Evolutionary conservation across 305 asterid genomes (phyloP).

Genomic region (Andrographis paniculata): DNA sequence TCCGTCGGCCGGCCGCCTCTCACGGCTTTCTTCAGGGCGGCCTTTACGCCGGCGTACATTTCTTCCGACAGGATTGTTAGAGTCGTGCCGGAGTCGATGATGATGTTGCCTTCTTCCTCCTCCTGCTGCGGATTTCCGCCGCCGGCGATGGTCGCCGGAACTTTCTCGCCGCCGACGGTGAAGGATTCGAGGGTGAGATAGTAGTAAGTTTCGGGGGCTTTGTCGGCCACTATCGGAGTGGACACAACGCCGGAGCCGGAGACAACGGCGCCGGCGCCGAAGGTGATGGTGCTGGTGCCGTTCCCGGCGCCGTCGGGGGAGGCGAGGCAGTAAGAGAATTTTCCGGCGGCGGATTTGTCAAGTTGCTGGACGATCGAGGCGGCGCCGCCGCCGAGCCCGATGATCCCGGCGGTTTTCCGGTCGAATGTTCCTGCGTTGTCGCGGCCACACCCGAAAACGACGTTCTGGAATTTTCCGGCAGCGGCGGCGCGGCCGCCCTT

Average conservation of each 20-base stretch:
- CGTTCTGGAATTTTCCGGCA: conserved; percentile 16
- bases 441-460: conserved; percentile 31
- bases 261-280: conserved; percentile 12
- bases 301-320: background rate
- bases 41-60: conserved; percentile 1
- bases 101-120: conserved; percentile 11
- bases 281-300: conserved; percentile 17
- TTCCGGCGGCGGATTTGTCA: conserved; percentile 13
- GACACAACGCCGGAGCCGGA: conserved; percentile 13
- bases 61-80: conserved; percentile 13
- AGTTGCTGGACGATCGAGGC: conserved; percentile 27
- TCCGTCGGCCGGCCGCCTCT: background rate
- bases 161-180: conserved; percentile 1
- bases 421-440: conserved; percentile 22
- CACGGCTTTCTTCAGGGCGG: background rate
- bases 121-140: background rate
- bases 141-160: background rate
- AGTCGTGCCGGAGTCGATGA: conserved; percentile 24
- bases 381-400: conserved; percentile 36
- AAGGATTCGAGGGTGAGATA: conserved; percentile 13
- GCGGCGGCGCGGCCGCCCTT: background rate
- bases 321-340: conserved; percentile 36
- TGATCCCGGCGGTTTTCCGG: conserved; percentile 21
- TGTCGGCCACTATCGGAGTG: conserved; percentile 15
- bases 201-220: background rate